phyloP scores from a whole-genome alignment of 1,284 basidiomycete species.

The Sanguinoderma infundibulare region DNA sequence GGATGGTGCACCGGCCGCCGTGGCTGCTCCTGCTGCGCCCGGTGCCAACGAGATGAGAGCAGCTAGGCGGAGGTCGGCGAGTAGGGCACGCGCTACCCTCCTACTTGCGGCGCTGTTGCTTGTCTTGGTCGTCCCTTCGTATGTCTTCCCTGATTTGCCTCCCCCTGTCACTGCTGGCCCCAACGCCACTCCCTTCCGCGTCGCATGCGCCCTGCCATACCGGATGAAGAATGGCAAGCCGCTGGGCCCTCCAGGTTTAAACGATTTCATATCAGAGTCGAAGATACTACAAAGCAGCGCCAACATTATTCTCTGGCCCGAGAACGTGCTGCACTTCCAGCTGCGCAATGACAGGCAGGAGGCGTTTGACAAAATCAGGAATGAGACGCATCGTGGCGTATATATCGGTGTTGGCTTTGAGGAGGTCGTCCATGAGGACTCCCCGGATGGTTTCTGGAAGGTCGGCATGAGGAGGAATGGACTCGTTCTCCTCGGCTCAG shows the following conservation, averaged over 20 bases:
- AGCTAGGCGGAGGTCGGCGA: neutral
- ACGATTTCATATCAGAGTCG: slow-evolving; percentile 65
- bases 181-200: slow-evolving; percentile 55
- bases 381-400: slow-evolving; percentile 37
- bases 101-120: slow-evolving; percentile 48
- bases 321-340: slow-evolving; percentile 70
- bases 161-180: slow-evolving; percentile 46
- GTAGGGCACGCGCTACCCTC: slow-evolving; percentile 30
- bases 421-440: slow-evolving; percentile 47
- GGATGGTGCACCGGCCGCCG: slow-evolving; percentile 4
- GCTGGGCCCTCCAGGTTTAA: slow-evolving; percentile 45
- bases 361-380: slow-evolving; percentile 50
- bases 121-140: slow-evolving; percentile 60
- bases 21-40: neutral
- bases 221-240: slow-evolving; percentile 48
- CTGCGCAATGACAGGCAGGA: slow-evolving; percentile 50
- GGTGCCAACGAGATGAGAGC: neutral
- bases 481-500: slow-evolving; percentile 54
- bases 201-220: slow-evolving; percentile 62
- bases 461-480: slow-evolving; percentile 59
- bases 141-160: slow-evolving; percentile 46
- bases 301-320: slow-evolving; percentile 77
- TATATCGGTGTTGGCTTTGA: slow-evolving; percentile 72
- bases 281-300: slow-evolving; percentile 46
- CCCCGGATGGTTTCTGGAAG: slow-evolving; percentile 35